Evolutionary conservation across 352 stramenopile genomes (phyloP).

Genomic region (Pythium graminicola): DNA sequence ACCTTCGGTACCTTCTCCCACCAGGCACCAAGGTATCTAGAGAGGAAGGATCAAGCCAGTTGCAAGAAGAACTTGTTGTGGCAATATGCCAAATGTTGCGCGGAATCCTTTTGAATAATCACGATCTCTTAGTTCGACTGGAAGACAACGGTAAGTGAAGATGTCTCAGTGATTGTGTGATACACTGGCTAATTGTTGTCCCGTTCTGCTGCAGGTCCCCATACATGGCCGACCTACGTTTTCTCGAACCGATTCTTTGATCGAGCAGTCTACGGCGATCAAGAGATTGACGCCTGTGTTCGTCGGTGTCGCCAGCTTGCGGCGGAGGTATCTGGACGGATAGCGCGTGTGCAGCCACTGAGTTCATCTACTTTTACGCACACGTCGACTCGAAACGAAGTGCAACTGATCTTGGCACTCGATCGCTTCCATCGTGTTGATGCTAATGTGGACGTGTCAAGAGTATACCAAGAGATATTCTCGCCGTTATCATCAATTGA

Average conservation of each 20-base stretch:
- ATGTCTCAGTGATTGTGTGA: slow-evolving; percentile 4
- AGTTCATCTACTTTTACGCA: slow-evolving; percentile 28
- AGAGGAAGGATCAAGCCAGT: slow-evolving; percentile 28
- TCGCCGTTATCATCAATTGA: slow-evolving; percentile 36
- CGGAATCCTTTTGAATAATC: slow-evolving; percentile 55
- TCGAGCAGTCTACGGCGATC: slow-evolving; percentile 32
- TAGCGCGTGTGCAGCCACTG: slow-evolving; percentile 54
- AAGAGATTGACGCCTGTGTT: slow-evolving; percentile 51
- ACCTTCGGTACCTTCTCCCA: slow-evolving; percentile 69
- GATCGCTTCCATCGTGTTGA: slow-evolving; percentile 78
- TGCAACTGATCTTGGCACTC: slow-evolving; percentile 67
- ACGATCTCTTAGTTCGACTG: slow-evolving; percentile 70
- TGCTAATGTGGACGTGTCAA: slow-evolving; percentile 54
- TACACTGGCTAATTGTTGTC: neutral
- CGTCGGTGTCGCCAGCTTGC: slow-evolving; percentile 40
- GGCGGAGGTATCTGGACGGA: slow-evolving; percentile 53
- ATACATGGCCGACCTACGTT: slow-evolving; percentile 64
- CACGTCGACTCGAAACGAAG: slow-evolving; percentile 59
- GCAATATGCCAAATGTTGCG: slow-evolving; percentile 70
- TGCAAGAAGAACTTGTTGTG: slow-evolving; percentile 67
- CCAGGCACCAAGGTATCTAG: slow-evolving; percentile 35
- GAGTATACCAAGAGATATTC: slow-evolving; percentile 73
- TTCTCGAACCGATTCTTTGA: slow-evolving; percentile 74
- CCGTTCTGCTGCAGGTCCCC: slow-evolving; percentile 31
- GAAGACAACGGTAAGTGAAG: slow-evolving; percentile 63